phyloP scores from a whole-genome alignment of 192 early-diverging fungal genomes.

The Coemansia erecta region DNA sequence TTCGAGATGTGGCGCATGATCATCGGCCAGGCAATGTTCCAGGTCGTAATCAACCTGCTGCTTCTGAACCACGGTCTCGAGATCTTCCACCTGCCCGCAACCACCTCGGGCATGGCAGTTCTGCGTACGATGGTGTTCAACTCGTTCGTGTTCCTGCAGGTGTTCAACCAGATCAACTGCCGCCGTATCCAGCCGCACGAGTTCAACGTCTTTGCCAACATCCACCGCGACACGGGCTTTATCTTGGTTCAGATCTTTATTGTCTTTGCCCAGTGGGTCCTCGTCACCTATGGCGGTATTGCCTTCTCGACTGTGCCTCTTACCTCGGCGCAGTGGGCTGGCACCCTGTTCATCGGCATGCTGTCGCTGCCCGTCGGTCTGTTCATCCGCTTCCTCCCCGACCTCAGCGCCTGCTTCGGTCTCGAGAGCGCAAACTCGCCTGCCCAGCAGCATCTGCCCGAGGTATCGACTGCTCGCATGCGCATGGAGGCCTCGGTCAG shows the following conservation, averaged over 20 bases:
- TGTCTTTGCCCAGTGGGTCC: slow-evolving; percentile 72
- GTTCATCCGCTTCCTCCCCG: slow-evolving; percentile 77
- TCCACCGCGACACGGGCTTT: slow-evolving; percentile 80
- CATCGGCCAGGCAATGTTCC: slow-evolving; percentile 85
- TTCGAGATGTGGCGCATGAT: slow-evolving; percentile 93
- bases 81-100: slow-evolving; percentile 58
- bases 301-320: slow-evolving; percentile 84
- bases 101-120: slow-evolving; percentile 36
- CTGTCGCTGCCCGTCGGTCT: slow-evolving; percentile 80
- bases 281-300: slow-evolving; percentile 83
- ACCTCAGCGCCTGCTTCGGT: slow-evolving; percentile 57
- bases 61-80: slow-evolving; percentile 58
- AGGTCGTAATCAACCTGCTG: slow-evolving; percentile 72
- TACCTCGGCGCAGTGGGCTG: slow-evolving; percentile 67
- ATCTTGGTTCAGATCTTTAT: slow-evolving; percentile 72
- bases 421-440: slow-evolving; percentile 52
- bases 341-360: slow-evolving; percentile 76
- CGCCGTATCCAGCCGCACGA: slow-evolving; percentile 67
- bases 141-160: slow-evolving; percentile 89
- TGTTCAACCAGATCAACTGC: slow-evolving; percentile 95
- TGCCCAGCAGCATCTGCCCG: slow-evolving; percentile 52
- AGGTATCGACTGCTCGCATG: slow-evolving; percentile 46
- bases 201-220: slow-evolving; percentile 86
- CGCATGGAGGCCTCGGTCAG: slow-evolving; percentile 51
- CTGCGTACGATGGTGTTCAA: slow-evolving; percentile 90